These are phyloP conservation scores for Cucurbitaria berberidis DNA, from an alignment of 2,329 filamentous ascomycete species.

Conservation along the genomic window DNA sequence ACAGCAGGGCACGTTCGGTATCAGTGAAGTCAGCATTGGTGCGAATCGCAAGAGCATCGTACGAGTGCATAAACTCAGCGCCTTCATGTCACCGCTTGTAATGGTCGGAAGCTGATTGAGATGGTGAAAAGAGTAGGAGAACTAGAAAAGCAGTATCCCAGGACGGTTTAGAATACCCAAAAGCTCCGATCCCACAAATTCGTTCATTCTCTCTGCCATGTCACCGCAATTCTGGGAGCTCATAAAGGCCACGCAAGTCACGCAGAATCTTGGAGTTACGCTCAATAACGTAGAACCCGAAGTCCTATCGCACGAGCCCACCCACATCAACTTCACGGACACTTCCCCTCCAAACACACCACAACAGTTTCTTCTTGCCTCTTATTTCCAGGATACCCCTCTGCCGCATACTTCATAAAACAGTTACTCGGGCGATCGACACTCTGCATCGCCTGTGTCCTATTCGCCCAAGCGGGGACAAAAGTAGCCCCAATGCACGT, in stretches of 20 bases:
- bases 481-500: neutral
- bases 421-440: too few relatives aligned
- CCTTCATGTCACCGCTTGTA: neutral
- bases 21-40: neutral
- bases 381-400: neutral
- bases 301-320: neutral
- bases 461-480: constrained; percentile 3
- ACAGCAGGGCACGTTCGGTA: neutral
- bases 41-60: neutral
- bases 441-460: neutral
- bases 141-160: too few relatives aligned
- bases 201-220: too few relatives aligned
- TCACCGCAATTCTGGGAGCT: too few relatives aligned
- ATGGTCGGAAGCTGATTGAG: neutral
- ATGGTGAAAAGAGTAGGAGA: too few relatives aligned
- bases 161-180: too few relatives aligned
- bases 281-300: too few relatives aligned
- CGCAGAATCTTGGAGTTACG: too few relatives aligned
- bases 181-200: too few relatives aligned
- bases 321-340: neutral
- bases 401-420: too few relatives aligned
- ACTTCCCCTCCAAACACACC: neutral
- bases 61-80: neutral
- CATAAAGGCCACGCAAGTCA: too few relatives aligned
- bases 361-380: neutral